A percentile compares a stretch with the other conserved stretches of the same genome.
Evolutionary conservation across 495 filamentous ascomycete species (phyloP).

Genomic region (Aspergillus funiculosus): DNA sequence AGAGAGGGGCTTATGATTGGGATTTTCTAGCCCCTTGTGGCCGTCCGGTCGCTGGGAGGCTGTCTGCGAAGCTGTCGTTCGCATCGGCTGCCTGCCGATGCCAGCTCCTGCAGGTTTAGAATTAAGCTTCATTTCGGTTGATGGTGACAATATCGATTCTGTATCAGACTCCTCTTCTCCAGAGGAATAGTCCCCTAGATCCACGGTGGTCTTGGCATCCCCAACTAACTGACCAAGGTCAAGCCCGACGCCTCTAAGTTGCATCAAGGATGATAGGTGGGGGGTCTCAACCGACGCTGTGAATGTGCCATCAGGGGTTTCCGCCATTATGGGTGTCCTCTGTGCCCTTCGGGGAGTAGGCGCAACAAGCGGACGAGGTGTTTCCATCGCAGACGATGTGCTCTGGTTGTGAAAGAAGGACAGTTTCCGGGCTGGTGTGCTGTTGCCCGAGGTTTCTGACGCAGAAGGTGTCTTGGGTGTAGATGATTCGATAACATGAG

Average conservation of each 20-base stretch:
- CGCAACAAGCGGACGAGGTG: conserved; percentile 27
- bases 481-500: conserved; percentile 52
- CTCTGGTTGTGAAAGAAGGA: conserved; percentile 13
- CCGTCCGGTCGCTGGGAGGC: conserved; percentile 46
- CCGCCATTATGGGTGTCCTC: conserved; percentile 15
- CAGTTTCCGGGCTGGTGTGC: conserved; percentile 23
- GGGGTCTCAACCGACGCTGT: conserved; percentile 62
- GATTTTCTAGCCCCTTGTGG: conserved; percentile 48
- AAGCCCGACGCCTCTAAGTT: conserved; percentile 55
- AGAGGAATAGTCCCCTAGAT: conserved; percentile 26
- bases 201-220: conserved; percentile 25
- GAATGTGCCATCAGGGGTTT: conserved; percentile 24
- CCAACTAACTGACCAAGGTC: conserved; percentile 53
- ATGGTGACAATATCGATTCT: conserved; percentile 13
- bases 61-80: conserved; percentile 51
- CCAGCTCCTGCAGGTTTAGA: conserved; percentile 17
- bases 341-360: conserved; percentile 1
- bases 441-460: conserved; percentile 35
- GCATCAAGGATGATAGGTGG: conserved; percentile 66
- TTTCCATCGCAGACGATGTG: conserved; percentile 24
- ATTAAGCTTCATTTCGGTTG: conserved; percentile 12
- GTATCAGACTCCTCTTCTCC: conserved; percentile 28
- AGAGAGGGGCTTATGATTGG: conserved; percentile 21
- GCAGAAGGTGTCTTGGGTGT: conserved; percentile 43
- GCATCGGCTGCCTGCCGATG: conserved; percentile 46